Evolutionary conservation across 768 basidiomycete species (phyloP).

Genomic region (Macrolepiota dolichaula): DNA sequence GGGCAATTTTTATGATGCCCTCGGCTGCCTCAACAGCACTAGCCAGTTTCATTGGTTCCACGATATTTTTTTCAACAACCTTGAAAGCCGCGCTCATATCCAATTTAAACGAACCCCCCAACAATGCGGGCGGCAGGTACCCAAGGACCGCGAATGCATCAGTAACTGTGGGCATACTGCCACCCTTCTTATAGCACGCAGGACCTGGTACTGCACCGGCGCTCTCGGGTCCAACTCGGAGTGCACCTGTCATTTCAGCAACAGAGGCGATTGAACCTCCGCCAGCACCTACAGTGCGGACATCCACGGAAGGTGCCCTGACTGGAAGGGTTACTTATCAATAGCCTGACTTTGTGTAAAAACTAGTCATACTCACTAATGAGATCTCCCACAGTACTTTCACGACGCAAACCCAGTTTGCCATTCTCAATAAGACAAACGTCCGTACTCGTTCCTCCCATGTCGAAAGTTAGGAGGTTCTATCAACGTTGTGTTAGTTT

Average conservation of each 20-base stretch:
- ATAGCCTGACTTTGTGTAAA: background rate
- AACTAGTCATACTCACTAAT: conserved; percentile 13
- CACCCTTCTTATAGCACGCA: conserved; percentile 26
- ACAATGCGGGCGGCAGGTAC: conserved; percentile 23
- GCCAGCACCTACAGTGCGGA: conserved; percentile 21
- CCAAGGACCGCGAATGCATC: conserved; percentile 27
- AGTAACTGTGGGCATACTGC: conserved; percentile 24
- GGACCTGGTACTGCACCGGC: conserved; percentile 29
- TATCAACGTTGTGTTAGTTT: conserved; percentile 5
- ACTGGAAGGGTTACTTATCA: conserved; percentile 9
- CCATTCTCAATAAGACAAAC: conserved; percentile 27
- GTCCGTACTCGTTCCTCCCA: conserved; percentile 26
- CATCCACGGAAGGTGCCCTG: conserved; percentile 25
- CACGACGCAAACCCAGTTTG: conserved; percentile 22
- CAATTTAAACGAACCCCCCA: conserved; percentile 25
- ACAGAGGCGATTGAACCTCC: conserved; percentile 18
- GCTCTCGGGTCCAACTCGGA: conserved; percentile 27
- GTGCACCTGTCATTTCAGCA: conserved; percentile 22
- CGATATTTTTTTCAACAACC: conserved; percentile 20
- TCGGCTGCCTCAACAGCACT: conserved; percentile 24
- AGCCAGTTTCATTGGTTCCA: conserved; percentile 19
- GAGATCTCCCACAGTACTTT: conserved; percentile 24
- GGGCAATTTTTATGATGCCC: conserved; percentile 23
- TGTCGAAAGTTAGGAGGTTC: conserved; percentile 26
- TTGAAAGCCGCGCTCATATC: conserved; percentile 20